Evolutionary conservation across 257 asterid species (phyloP), one percentile per base, ranked within the genome.

Genomic region (Penstemon eatonii): DNA sequence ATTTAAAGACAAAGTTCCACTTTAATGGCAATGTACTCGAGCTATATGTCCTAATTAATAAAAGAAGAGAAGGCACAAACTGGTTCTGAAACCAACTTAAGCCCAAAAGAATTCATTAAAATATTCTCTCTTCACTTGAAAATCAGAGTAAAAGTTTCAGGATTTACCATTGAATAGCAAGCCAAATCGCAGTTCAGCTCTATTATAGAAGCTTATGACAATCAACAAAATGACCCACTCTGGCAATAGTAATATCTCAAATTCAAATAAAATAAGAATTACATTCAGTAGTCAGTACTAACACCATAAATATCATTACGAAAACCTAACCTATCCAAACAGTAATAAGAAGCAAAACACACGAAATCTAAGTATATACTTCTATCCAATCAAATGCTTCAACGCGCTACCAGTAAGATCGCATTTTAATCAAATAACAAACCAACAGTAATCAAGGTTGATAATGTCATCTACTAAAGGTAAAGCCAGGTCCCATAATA

Each of bases 81-180:
- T 49, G 33, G 41, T 10, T 55, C 47, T 3, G 10, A 15, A 68
- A 43, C 59, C 39, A 76, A 65, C 49, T 61, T 68, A 59, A 79
- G 44, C 56, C 33, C 75, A 18, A 47, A 64, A 55, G 51, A 65
- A 33, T 49, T 15, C 25, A 7, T 41, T 15, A 25, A 45, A 36
- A 7, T 7, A 37, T 33, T 13, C 7, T 12, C 50, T 40, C 41
- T 19, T 54, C 56, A 40, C 64, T 41, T 40, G 39, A 19, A 57
- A 25, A 45, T 69, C 51, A 38, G 66, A 60, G 68, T 19, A 25
- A 41, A 60, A 3, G 25, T 5, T 13, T 15, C 6, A 10, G 18
- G 8, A 7, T 13, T 40, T 51, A 36, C 53, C 47, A 42, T 41
- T 65, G 40, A 66, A 50, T 19, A 51, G 59, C 42, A 66, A 52